Evolutionary conservation across 2,329 filamentous ascomycete species (phyloP).

Genomic region (Epichloe coenophiala): DNA sequence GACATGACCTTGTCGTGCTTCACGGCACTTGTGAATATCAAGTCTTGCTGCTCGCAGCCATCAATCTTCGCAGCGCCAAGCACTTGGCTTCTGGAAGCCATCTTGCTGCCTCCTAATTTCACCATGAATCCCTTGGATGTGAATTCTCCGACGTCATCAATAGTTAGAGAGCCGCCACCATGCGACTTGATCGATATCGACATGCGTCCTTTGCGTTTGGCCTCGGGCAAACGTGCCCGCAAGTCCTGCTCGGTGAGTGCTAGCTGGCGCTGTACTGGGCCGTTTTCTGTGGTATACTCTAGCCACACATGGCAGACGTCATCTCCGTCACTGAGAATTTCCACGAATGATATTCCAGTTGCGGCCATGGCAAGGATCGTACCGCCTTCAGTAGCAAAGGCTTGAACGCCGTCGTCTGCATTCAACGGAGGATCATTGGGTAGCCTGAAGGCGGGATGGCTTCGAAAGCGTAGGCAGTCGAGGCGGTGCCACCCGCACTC

Average conservation of each 20-base stretch:
- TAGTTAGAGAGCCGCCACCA: slow-evolving; percentile 57
- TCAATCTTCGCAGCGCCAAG: slow-evolving; percentile 61
- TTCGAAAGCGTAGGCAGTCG: slow-evolving; percentile 76
- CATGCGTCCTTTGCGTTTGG: slow-evolving; percentile 58
- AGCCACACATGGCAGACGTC: slow-evolving; percentile 69
- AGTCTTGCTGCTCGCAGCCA: slow-evolving; percentile 54
- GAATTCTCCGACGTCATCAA: slow-evolving; percentile 64
- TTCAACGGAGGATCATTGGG: slow-evolving; percentile 55
- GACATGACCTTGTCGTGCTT: slow-evolving; percentile 61
- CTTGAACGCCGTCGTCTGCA: slow-evolving; percentile 66
- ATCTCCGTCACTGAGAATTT: slow-evolving; percentile 70
- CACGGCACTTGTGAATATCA: slow-evolving; percentile 58
- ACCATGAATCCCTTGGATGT: slow-evolving; percentile 58
- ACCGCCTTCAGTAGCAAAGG: slow-evolving; percentile 70
- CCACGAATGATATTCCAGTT: slow-evolving; percentile 73
- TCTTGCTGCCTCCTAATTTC: slow-evolving; percentile 56
- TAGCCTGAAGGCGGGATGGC: slow-evolving; percentile 78
- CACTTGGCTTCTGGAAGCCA: slow-evolving; percentile 62
- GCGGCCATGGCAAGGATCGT: slow-evolving; percentile 65
- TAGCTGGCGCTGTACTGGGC: slow-evolving; percentile 55
- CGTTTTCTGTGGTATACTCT: slow-evolving; percentile 57
- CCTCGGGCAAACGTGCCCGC: slow-evolving; percentile 55
- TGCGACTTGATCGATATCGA: slow-evolving; percentile 64
- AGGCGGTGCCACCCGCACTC: slow-evolving; percentile 89
- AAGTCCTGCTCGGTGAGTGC: slow-evolving; percentile 63